These are phyloP conservation scores for Blumeriella jaapii DNA, from an alignment of 2,329 filamentous ascomycete species.

Conservation along the genomic window DNA sequence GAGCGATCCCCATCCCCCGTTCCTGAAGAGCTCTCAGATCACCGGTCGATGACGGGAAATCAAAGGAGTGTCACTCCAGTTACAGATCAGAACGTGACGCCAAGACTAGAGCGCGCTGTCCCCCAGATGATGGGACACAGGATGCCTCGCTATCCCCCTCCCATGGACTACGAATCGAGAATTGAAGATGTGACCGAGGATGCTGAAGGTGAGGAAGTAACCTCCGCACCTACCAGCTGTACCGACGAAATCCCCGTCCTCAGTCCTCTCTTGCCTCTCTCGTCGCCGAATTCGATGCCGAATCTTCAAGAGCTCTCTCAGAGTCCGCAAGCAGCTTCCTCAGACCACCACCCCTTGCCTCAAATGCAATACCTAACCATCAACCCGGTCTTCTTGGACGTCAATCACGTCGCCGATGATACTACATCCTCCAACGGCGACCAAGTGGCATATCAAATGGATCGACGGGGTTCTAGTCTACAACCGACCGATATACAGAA, in stretches of 20 bases:
- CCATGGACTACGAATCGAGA: background rate
- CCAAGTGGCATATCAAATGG: conserved; percentile 6
- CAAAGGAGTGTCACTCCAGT: conserved; percentile 5
- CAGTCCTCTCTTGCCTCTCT: conserved; percentile 5
- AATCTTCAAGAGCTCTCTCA: conserved; percentile 4
- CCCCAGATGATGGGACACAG: conserved; percentile 3
- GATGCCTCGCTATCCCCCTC: background rate
- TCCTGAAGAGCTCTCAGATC: conserved; percentile 2
- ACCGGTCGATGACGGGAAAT: conserved; percentile 3
- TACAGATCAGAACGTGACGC: conserved; percentile 4
- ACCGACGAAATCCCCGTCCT: conserved; percentile 3
- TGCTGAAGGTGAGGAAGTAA: background rate
- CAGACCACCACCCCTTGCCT: background rate
- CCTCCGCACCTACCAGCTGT: conserved; percentile 2
- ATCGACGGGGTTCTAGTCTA: conserved; percentile 1
- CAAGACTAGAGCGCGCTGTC: background rate
- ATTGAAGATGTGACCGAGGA: conserved; percentile 1
- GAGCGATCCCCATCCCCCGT: conserved; percentile 5
- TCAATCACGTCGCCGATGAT: conserved; percentile 3
- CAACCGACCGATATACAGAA: background rate
- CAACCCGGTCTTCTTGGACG: conserved; percentile 3
- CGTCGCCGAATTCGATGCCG: conserved; percentile 2
- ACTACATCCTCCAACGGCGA: conserved; percentile 3
- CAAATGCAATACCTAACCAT: conserved; percentile 6
- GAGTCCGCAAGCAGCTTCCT: conserved; percentile 3